Evolutionary conservation across 192 early-diverging fungal species (phyloP).

Genomic region (Coemansia sp.): DNA sequence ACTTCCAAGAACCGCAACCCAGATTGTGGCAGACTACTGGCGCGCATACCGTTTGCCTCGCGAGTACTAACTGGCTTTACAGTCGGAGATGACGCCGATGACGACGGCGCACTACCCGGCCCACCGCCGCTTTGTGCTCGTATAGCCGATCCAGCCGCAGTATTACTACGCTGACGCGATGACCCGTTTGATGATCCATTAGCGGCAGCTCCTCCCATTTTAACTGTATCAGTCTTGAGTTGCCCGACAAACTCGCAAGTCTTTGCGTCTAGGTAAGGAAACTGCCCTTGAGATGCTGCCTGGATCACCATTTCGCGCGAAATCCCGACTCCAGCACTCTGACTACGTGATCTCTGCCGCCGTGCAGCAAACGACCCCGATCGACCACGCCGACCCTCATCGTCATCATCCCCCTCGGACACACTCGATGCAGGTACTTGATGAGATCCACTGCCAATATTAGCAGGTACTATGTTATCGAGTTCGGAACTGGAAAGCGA

Average conservation of each 20-base stretch:
- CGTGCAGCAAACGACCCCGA: constrained; percentile 35
- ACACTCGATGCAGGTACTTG: background rate
- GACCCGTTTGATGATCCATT: background rate
- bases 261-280: constrained; percentile 51
- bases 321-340: constrained; percentile 53
- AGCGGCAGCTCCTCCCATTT: constrained; percentile 41
- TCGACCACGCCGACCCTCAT: background rate
- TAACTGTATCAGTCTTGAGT: constrained; percentile 45
- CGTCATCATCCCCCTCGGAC: background rate
- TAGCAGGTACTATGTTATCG: constrained; percentile 43
- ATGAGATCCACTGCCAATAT: constrained; percentile 20
- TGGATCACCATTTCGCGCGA: constrained; percentile 56
- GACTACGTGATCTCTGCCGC: constrained; percentile 48
- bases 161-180: constrained; percentile 30
- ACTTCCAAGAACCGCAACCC: constrained; percentile 18
- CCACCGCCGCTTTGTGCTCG: background rate
- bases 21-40: constrained; percentile 21
- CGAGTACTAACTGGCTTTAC: constrained; percentile 13
- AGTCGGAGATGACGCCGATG: constrained; percentile 25
- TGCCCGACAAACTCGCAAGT: constrained; percentile 58
- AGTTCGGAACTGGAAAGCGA: constrained; percentile 53
- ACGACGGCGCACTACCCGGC: constrained; percentile 12
- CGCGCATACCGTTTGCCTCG: constrained; percentile 6
- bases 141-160: constrained; percentile 7
- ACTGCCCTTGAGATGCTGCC: constrained; percentile 52